Evolutionary conservation across 2,329 filamentous ascomycete species (phyloP), one percentile per base, ranked within the genome.

Genomic region (Ascochyta lentis): DNA sequence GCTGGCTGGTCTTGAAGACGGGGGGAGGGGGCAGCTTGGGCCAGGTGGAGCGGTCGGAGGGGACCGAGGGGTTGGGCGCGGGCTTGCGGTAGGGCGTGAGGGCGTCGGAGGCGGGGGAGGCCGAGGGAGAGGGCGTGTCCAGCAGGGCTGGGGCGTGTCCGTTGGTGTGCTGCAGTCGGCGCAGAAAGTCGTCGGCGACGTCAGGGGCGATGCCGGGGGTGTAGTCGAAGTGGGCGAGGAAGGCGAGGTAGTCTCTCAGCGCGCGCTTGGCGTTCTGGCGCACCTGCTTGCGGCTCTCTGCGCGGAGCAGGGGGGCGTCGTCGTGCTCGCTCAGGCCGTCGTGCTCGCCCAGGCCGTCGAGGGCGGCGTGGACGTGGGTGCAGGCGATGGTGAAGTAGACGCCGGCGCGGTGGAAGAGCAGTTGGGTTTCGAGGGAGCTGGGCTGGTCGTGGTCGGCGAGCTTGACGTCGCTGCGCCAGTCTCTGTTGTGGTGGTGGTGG

Each of bases 181-280:
- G 65, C 8, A 75, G 54, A 58, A 85, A 85, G 38, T 83, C 81
- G 49, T 86, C 83, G 16, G 82, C 83, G 24, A 86, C 76, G 40
- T 86, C 82, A 40, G 84, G 75, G 7, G 88, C 84, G 38, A 90
- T 74, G 44, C 89, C 84, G 0, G 90, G 89, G 0, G 91, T 90
- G 75, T 95, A 95, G 66, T 95, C 89, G 60, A 95, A 87, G 56
- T 87, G 81, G 1, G 86, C 85, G 35, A 96, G 78, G 69, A 91
- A 95, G 22, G 84, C 80, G 65, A 87, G 79, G 70, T 90, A 92
- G 75, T 95, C 91, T 56, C 88, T 84, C 22, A 95, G 76, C 1
- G 91, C 90, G 51, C 87, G 84, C 74, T 91, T 93, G 3, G 91
- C 91, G 74, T 89, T 87, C 0, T 83, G 81, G 65, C 90, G 90